Base-by-base conservation (phyloP, 495 filamentous ascomycete genomes). In the Penicilliopsis zonata region DNA sequence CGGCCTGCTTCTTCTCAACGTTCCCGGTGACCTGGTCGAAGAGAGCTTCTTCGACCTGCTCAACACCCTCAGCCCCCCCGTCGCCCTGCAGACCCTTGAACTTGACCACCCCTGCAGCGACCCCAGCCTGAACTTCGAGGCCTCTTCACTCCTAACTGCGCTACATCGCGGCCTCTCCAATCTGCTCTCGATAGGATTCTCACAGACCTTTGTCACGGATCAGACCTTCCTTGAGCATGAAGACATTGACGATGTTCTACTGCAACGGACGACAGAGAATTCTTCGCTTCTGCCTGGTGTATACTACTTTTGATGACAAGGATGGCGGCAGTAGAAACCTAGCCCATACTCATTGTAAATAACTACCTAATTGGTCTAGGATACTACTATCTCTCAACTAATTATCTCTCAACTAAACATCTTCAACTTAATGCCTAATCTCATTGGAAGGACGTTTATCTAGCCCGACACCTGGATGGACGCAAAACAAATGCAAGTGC, bases 1-100 rank as follows among this genome's bases (percentile, higher is more conserved):
- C 5, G 27, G 19, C 6, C 29, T 57, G 3, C 33, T 29, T 15
- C 50, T 41, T 31, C 50, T 57, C 30, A 49, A 47, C 32, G 25
- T 53, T 12, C 53, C 53, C 16, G 53, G 53, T 13, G 53, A 57
- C 21, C 29, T 51, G 16, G 42, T 53, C 4, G 33, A 49, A 2
- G 37, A 47, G 10, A 42, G 36, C 2, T 57, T 57, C 37, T 51
- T 57, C 43, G 42, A 50, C n/a, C 32, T 50, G 27, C 30, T 55
- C 9, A 13, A 30, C 12, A 37, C 43, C 28, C 37, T 37, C 10
- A 13, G 18, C 13, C 28, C 32, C n/a, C 37, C 38, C 3, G 10
- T 46, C 5, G 36, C 39, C 7, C 43, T 53, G 3, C 36, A 47
- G 20, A 34, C 38, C n/a, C 41, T 57, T 3, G 49, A 47, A 30